Evolutionary conservation across 495 filamentous ascomycete species (phyloP), one percentile per base, ranked within the genome.

Genomic region (Podospora pseudocomata): DNA sequence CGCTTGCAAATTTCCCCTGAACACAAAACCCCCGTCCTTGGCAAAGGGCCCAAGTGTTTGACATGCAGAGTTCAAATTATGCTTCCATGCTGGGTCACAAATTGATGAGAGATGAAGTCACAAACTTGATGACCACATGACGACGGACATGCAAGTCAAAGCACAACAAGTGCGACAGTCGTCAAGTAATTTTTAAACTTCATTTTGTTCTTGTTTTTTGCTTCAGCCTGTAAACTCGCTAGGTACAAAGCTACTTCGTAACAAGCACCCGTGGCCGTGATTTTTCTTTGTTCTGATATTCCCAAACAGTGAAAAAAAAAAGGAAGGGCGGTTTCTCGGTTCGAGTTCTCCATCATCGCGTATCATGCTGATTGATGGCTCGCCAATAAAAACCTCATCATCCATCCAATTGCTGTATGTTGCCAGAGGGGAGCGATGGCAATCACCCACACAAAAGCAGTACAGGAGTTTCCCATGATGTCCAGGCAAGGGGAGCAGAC

Each of bases 171-270:
- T 61, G 59, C 59, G 13, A 5, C 6, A 16, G 30, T 32, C 30
- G 7, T 20, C 59, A 26, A 28, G 27, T 39, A 39, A 39, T 28
- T 5, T n/a, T 44, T 49, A 19, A 27, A 19, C n/a, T 63, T 63
- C 61, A 23, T 63, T 63, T 44, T 63, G n/a, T 44, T 44, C 23
- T 56, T 65, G 20, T 65, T 57, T 57, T 57, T 57, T 65, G 23
- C 4, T 65, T 55, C 55, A 23, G 32, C 32, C 44, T 18, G 7
- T 9, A 7, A 26, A 63, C 61, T 53, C 34, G 13, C 5, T 15
- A 7, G 19, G 9, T 53, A 64, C 62, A 64, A 64, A 49, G 39
- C 39, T 49, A 49, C 39, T 49, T 49, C 1, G 39, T 49, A 49
- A 49, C 39, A 49, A 49, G 39, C 34, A 6, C 34, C 15, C 39